Evolutionary conservation across 1,284 basidiomycete genomes (phyloP), one percentile per base, ranked within the genome.

Genomic region (Porodaedalea pini): DNA sequence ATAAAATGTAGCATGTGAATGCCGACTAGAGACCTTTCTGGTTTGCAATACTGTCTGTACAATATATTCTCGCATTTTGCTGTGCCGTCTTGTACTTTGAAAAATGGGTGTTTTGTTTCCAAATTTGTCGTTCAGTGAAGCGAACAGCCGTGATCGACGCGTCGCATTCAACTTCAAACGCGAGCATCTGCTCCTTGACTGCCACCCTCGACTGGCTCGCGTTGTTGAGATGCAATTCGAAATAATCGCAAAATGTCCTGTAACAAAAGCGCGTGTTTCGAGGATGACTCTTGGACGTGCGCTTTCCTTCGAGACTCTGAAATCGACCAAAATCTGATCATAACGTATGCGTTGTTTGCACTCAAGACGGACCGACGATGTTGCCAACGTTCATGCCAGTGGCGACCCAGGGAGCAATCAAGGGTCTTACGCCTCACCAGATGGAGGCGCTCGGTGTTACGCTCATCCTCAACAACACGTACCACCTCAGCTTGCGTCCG

Each of bases 361-460:
- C 27, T 51, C 23, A 64, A 88, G 90, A 93, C 74, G 89, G 88
- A 8, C 73, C 78, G 41, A 93, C 90, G 1, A 82, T 86, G 75
- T 73, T 92, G 8, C 91, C 91, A 0, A 91, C 91, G 0, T 93
- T 94, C 67, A 93, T 93, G 91, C 91, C 92, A 11, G 91, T 93
- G 4, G 91, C 90, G 2, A 93, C 90, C 3, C 91, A 93, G 69
- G 90, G 86, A 23, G 88, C 90, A 1, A 90, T 93, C 66, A 93
- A 93, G 69, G 90, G 90, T 2, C 73, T 94, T 11, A 92, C 90
- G 2, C 72, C 88, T n/a, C 85, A 90, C 54, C 91, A 94, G 69
- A 82, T 91, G 44, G 88, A 92, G 67, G 76, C 85, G 1, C 75
- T 92, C 1, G 91, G 90, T 1, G 77, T 91, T 29, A 87, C 85